phyloP scores from a whole-genome alignment of 805 yeast genomes.

The Barnettozyma pratensis region DNA sequence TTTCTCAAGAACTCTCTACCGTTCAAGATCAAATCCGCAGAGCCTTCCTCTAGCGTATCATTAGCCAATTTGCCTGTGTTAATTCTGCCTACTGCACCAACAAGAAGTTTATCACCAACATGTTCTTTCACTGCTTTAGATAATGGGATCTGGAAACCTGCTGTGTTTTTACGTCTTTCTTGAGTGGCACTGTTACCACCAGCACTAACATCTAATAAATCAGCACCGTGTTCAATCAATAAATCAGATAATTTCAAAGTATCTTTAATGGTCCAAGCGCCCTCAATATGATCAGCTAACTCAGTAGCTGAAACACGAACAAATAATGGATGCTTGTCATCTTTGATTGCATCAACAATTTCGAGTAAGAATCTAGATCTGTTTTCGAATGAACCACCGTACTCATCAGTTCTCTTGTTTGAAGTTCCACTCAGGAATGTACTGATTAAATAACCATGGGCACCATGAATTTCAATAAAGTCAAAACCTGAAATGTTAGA shows the following conservation, averaged over 20 bases:
- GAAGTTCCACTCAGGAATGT: constrained; percentile 40
- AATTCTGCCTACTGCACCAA: constrained; percentile 46
- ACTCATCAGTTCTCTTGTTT: constrained; percentile 53
- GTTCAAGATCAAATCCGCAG: constrained; percentile 42
- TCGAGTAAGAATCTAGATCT: constrained; percentile 47
- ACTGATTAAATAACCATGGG: constrained; percentile 54
- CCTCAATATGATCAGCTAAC: constrained; percentile 13
- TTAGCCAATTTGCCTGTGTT: constrained; percentile 32
- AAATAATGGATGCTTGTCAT: constrained; percentile 35
- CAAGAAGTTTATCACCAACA: constrained; percentile 36
- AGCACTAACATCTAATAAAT: constrained; percentile 48
- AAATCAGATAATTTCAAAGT: constrained; percentile 32
- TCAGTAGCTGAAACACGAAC: constrained; percentile 20
- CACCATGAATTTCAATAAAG: constrained; percentile 54
- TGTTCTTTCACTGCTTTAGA: constrained; percentile 40
- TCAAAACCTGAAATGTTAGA: constrained; percentile 48
- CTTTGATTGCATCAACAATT: constrained; percentile 39
- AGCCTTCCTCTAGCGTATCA: constrained; percentile 34
- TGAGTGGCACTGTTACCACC: constrained; percentile 41
- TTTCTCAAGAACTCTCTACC: constrained; percentile 43
- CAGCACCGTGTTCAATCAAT: constrained; percentile 40
- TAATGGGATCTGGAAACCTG: constrained; percentile 33
- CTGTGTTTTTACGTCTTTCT: constrained; percentile 16
- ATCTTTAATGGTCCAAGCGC: constrained; percentile 16
- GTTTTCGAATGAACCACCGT: constrained; percentile 60